Conservation (phyloP, 805 yeast species). For the Ogataea allantospora region DNA sequence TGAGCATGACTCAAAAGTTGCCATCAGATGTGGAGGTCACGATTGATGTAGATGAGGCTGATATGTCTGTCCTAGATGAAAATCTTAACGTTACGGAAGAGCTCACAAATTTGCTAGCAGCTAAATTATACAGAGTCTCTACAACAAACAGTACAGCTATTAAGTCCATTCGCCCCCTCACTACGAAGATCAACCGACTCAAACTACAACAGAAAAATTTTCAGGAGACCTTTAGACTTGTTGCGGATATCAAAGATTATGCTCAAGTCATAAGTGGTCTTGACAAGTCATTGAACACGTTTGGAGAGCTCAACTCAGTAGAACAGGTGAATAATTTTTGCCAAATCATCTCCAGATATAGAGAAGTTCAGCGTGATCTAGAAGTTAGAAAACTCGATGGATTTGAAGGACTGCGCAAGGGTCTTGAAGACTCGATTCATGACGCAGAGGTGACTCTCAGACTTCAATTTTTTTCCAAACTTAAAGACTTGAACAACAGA, state of each 20-base stretch:
- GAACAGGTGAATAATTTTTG: constrained; percentile 45
- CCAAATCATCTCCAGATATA: constrained; percentile 35
- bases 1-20: not conserved
- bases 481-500: constrained; percentile 39
- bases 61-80: constrained; percentile 77
- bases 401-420: constrained; percentile 66
- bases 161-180: constrained; percentile 66
- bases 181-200: constrained; percentile 57
- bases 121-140: constrained; percentile 54
- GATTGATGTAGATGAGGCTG: constrained; percentile 74
- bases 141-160: constrained; percentile 55
- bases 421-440: constrained; percentile 53
- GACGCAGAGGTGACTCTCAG: constrained; percentile 57
- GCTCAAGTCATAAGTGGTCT: constrained; percentile 36
- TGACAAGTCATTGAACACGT: constrained; percentile 36
- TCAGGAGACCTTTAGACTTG: constrained; percentile 49
- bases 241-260: constrained; percentile 46
- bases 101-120: constrained; percentile 53
- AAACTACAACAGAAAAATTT: constrained; percentile 56
- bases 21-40: constrained; percentile 7
- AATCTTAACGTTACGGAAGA: constrained; percentile 58
- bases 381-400: constrained; percentile 36
- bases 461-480: constrained; percentile 45
- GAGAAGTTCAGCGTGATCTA: constrained; percentile 20
- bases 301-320: constrained; percentile 30